Evolutionary conservation across 2,329 filamentous ascomycete genomes (phyloP).

Genomic region (Paracorniculantispora psalliotae): DNA sequence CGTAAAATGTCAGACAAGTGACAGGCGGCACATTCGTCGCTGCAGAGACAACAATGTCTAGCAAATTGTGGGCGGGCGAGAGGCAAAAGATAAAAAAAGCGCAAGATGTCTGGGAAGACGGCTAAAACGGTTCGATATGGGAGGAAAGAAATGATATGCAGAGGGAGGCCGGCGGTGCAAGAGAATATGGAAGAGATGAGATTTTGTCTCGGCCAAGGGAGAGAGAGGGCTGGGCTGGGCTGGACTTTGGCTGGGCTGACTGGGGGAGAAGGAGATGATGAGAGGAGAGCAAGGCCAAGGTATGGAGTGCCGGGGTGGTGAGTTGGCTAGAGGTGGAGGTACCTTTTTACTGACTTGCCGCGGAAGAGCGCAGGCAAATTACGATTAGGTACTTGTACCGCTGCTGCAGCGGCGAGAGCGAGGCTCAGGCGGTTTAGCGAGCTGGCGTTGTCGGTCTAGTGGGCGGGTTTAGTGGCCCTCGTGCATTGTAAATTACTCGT

Average conservation of each 20-base stretch:
- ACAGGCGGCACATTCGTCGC: conserved; percentile 1
- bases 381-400: no score
- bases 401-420: background rate
- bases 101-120: background rate
- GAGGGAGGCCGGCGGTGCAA: background rate
- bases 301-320: background rate
- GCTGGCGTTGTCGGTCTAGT: background rate
- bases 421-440: background rate
- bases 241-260: no score
- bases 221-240: background rate
- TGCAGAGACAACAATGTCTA: conserved; percentile 9
- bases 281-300: background rate
- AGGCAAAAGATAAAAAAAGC: background rate
- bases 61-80: conserved; percentile 2
- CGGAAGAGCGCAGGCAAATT: no score
- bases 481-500: background rate
- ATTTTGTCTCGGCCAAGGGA: background rate
- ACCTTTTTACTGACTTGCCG: background rate
- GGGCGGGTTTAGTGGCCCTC: background rate
- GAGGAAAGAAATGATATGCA: background rate
- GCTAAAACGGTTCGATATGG: background rate
- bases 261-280: no score
- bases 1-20: conserved; percentile 1
- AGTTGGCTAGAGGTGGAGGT: background rate
- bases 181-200: background rate